phyloP scores from a whole-genome alignment of 75 land plant species.

The Selaginella tamariscina region DNA sequence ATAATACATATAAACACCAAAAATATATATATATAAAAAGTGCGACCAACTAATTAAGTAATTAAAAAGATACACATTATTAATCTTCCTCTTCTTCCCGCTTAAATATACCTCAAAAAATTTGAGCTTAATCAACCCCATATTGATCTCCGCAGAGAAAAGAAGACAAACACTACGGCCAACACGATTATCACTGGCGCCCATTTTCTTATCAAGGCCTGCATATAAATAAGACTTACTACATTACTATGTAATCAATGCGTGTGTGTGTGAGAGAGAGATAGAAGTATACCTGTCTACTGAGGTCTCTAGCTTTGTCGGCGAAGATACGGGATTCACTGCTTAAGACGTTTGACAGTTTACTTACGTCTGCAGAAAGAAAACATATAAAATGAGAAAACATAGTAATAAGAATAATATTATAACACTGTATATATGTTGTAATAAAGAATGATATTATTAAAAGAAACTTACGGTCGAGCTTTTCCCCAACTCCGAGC shows the following conservation, averaged over 20 bases:
- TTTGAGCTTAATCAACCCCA: conserved; percentile 13
- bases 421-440: background rate
- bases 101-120: background rate
- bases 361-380: conserved; percentile 77
- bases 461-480: conserved; percentile 62
- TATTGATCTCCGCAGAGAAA: conserved; percentile 44
- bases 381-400: background rate
- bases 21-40: too few species aligned
- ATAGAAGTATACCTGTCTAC: conserved; percentile 57
- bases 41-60: too few species aligned
- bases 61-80: background rate
- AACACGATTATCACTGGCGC: conserved; percentile 90
- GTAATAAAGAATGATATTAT: background rate
- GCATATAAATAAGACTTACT: background rate
- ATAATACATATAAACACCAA: too few species aligned
- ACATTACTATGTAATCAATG: background rate
- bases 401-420: background rate
- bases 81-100: background rate
- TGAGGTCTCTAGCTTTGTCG: conserved; percentile 82
- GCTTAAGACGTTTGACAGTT: conserved; percentile 81
- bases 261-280: too few species aligned
- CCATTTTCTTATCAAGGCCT: conserved; percentile 92
- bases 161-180: conserved; percentile 64
- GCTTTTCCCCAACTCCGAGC: conserved; percentile 92
- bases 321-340: conserved; percentile 91